Evolutionary conservation across 441 rosid genomes (phyloP).

Genomic region (Populus tomentosa): DNA sequence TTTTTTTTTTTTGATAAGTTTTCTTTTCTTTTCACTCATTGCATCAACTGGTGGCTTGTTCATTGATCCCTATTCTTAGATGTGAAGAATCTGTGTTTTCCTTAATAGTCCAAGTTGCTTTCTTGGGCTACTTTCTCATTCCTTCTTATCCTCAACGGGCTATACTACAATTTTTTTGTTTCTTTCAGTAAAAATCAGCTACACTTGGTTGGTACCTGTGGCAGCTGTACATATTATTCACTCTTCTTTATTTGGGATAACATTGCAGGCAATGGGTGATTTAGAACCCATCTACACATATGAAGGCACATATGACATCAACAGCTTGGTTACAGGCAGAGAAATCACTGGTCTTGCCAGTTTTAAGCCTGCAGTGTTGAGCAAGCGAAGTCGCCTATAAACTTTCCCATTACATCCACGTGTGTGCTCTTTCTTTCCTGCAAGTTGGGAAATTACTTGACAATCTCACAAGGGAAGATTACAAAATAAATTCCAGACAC

Average conservation of each 20-base stretch:
- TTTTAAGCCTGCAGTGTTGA: slow-evolving; percentile 52
- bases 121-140: neutral
- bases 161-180: neutral
- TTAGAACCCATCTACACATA: slow-evolving; percentile 91
- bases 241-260: neutral
- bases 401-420: neutral
- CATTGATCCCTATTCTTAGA: neutral
- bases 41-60: no score
- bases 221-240: neutral
- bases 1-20: no score
- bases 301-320: slow-evolving; percentile 90
- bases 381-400: slow-evolving; percentile 56
- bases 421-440: neutral
- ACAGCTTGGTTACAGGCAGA: slow-evolving; percentile 77
- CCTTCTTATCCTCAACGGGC: neutral
- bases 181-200: neutral
- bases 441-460: neutral
- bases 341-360: slow-evolving; percentile 87
- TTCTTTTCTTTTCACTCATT: no score
- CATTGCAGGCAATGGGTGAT: slow-evolving; percentile 92
- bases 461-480: neutral
- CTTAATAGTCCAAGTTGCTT: neutral
- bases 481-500: no score
- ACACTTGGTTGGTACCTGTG: neutral
- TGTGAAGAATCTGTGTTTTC: neutral